Conservation (phyloP, 257 asterid genomes). For the Eustoma russellianum region DNA sequence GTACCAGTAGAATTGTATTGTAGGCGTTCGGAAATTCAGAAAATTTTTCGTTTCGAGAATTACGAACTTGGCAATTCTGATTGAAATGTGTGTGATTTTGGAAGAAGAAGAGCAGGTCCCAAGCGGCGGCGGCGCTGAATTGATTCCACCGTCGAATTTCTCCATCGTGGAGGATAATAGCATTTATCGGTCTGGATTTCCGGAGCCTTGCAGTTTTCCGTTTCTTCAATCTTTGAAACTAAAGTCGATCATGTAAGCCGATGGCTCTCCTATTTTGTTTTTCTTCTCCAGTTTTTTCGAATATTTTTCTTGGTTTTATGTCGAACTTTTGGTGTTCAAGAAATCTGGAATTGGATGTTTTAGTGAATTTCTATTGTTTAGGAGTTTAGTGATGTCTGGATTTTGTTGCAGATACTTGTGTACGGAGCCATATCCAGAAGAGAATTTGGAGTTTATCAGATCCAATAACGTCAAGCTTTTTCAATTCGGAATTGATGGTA, state of each 20-base stretch:
- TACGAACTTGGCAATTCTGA: too few relatives aligned
- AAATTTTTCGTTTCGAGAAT: too few relatives aligned
- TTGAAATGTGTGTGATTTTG: slow-evolving; percentile 24
- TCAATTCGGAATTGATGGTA: slow-evolving; percentile 41
- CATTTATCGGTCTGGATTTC: slow-evolving; percentile 41
- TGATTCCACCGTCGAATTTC: slow-evolving; percentile 27
- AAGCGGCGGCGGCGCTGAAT: slow-evolving; percentile 3
- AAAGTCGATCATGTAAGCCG: slow-evolving; percentile 27
- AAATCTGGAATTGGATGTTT: not conserved
- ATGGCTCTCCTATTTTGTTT: not conserved
- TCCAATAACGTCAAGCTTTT: slow-evolving; percentile 28
- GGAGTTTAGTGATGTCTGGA: not conserved
- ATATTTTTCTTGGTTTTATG: not conserved
- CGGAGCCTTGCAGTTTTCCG: slow-evolving; percentile 26
- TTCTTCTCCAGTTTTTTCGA: not conserved
- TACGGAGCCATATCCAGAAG: slow-evolving; percentile 38
- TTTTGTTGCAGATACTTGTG: slow-evolving; percentile 30
- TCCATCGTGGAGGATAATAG: slow-evolving; percentile 29
- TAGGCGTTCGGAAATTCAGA: too few relatives aligned
- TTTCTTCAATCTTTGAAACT: slow-evolving; percentile 34
- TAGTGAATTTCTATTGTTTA: not conserved
- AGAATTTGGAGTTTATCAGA: slow-evolving; percentile 28
- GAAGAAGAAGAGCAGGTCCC: slow-evolving; percentile 12
- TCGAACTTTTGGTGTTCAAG: not conserved
- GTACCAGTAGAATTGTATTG: too few relatives aligned